Evolutionary conservation across 73 alveolate species (phyloP), one percentile per base, ranked within the genome.

Genomic region (Paramecium pentaurelia): DNA sequence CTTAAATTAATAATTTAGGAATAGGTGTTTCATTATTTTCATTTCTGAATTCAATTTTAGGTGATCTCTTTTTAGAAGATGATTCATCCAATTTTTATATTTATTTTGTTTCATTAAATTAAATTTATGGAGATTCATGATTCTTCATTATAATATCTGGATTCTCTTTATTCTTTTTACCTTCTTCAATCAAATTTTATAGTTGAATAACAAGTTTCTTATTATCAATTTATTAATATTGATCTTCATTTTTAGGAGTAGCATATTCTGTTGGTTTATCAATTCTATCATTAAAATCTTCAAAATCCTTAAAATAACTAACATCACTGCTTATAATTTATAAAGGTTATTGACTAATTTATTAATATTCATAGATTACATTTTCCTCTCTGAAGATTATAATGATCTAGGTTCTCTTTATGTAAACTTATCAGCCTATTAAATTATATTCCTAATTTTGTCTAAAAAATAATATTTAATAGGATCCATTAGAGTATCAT

Each of bases 261-360:
- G 71, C 47, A 47, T 80, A 80, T 47, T 80, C 91, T 14, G 91
- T 80, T 2, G 91, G 91, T 80, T 47, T 80, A 80, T 80, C 91
- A 2, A 80, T 42, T 49, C 91, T 80, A 10, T 44, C 91, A 27
- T 22, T 80, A 44, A 40, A 40, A 44, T 80, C 91, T 25, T 80
- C 77, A 22, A 80, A 47, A 25, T 80, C 91, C 27, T 49, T 80
- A 27, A 80, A 80, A 27, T 80, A 80, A 44, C 77, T 20, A 40
- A 80, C 91, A 9, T 80, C 91, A 75, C n/a, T 36, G 14, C 25
- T 75, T 18, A 75, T 75, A 3, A 34, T 32, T 37, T 73, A 73
- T n/a, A 18, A 37, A 8, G 40, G 60, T 37, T 73, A 73, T 32
- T 68, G 25, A 37, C 58, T 73, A 73, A 36, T 73, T 4, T 7